These are phyloP conservation scores for Pseudonitzschia pungens DNA, from an alignment of 108 stramenopile genomes.

Conservation along the genomic window DNA sequence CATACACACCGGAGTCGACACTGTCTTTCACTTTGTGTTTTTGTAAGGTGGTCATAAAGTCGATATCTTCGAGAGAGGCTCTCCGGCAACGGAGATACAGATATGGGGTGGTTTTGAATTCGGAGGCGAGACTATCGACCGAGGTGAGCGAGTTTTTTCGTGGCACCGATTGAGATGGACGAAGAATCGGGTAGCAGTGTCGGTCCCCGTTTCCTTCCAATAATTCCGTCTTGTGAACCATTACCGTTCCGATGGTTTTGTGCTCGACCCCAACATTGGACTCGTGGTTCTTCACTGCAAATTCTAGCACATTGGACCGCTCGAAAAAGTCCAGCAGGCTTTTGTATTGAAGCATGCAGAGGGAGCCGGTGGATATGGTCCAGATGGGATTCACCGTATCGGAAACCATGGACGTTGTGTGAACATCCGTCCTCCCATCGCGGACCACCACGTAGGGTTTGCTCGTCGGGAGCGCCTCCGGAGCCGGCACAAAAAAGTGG, in stretches of 20 bases:
- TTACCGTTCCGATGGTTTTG: slow-evolving; percentile 50
- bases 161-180: neutral
- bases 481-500: neutral
- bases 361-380: slow-evolving; percentile 51
- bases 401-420: slow-evolving; percentile 43
- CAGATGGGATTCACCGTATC: slow-evolving; percentile 64
- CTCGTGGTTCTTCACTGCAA: slow-evolving; percentile 63
- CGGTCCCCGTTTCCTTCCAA: slow-evolving; percentile 50
- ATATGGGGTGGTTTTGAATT: neutral
- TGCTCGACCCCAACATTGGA: slow-evolving; percentile 22
- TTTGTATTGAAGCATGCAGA: slow-evolving; percentile 42
- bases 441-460: slow-evolving; percentile 54
- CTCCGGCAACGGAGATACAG: neutral
- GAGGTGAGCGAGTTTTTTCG: too few relatives aligned
- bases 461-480: slow-evolving; percentile 2
- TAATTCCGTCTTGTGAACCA: slow-evolving; percentile 36
- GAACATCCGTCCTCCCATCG: slow-evolving; percentile 47
- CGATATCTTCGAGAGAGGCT: slow-evolving; percentile 9
- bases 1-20: neutral
- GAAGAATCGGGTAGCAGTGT: slow-evolving; percentile 23
- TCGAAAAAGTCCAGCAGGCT: slow-evolving; percentile 46
- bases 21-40: neutral
- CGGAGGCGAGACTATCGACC: neutral
- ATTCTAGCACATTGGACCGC: slow-evolving; percentile 41
- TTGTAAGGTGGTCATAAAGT: slow-evolving; percentile 1